Percentiles rank a stretch among this genome's conserved stretches.
These are phyloP conservation scores for Psilocybe subaeruginosa DNA, from an alignment of 768 basidiomycete species.

Conservation along the genomic window DNA sequence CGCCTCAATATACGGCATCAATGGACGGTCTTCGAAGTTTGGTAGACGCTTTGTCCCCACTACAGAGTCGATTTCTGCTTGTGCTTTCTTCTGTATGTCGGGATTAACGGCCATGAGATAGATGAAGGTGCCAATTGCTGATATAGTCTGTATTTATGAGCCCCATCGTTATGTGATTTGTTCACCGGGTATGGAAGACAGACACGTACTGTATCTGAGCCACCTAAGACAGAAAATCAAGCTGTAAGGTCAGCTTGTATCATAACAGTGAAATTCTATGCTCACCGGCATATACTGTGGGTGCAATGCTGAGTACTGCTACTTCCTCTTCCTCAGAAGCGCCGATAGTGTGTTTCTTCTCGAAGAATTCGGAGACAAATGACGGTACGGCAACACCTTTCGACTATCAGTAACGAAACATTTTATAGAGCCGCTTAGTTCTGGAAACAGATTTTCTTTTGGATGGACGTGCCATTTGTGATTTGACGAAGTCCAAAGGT, in stretches of 20 bases:
- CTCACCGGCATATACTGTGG: conserved; percentile 19
- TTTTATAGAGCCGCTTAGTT: not conserved
- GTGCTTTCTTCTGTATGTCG: conserved; percentile 32
- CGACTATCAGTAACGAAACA: not conserved
- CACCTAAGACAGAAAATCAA: conserved; percentile 1
- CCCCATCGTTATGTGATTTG: not conserved
- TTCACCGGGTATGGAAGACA: too few species aligned
- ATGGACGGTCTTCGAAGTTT: conserved; percentile 23
- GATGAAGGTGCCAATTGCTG: conserved; percentile 24
- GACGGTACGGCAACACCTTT: conserved; percentile 13
- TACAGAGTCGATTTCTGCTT: conserved; percentile 34
- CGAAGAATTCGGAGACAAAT: conserved; percentile 6
- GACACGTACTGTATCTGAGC: conserved; percentile 13
- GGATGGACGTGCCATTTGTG: conserved; percentile 8
- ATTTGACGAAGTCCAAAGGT: conserved; percentile 14
- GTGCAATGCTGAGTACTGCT: conserved; percentile 12
- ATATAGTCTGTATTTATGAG: conserved; percentile 7
- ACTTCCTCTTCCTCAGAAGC: conserved; percentile 14
- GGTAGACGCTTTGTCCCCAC: conserved; percentile 32
- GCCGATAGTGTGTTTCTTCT: conserved; percentile 1
- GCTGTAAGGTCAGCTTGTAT: not conserved
- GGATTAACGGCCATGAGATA: conserved; percentile 32
- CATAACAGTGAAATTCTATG: not conserved
- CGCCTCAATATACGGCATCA: conserved; percentile 28
- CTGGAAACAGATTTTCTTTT: not conserved